Conservation (phyloP, 2,329 filamentous ascomycete species). For the Ceratocystis cacaofunesta region DNA sequence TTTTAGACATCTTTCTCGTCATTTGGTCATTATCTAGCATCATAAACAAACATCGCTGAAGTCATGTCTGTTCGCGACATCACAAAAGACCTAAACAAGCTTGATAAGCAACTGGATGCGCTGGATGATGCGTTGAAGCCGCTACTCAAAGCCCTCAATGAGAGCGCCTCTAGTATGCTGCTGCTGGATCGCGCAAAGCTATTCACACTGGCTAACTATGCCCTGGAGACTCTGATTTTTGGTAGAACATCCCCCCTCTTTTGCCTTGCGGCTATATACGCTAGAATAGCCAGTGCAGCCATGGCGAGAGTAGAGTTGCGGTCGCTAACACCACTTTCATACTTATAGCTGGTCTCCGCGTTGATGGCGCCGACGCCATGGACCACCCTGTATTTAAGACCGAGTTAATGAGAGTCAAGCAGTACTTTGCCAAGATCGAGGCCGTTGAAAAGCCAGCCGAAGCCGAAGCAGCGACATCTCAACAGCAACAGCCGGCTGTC, state of each 20-base stretch:
- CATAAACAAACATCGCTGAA: too few species aligned
- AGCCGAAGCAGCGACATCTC: conserved; percentile 21
- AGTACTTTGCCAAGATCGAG: conserved; percentile 90
- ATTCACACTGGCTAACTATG: conserved; percentile 73
- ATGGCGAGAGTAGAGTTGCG: not conserved
- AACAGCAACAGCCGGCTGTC: conserved; percentile 29
- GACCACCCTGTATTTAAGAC: conserved; percentile 62
- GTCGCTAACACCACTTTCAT: conserved; percentile 6
- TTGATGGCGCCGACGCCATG: conserved; percentile 69
- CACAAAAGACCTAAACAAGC: conserved; percentile 51
- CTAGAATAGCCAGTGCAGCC: not conserved
- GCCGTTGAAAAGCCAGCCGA: conserved; percentile 42
- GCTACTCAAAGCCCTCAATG: conserved; percentile 52
- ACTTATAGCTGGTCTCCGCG: conserved; percentile 51
- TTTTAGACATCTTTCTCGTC: too few species aligned
- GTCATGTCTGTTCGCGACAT: conserved; percentile 39
- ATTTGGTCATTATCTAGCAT: too few species aligned
- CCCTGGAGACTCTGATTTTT: conserved; percentile 81
- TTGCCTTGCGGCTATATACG: too few species aligned
- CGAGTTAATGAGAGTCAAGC: conserved; percentile 73
- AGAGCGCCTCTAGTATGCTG: conserved; percentile 62
- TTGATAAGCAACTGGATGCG: conserved; percentile 65
- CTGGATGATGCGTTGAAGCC: conserved; percentile 61
- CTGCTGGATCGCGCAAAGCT: conserved; percentile 93
- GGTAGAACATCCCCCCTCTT: conserved; percentile 32